These are phyloP conservation scores for Sarocladium strictum DNA, from an alignment of 2,329 filamentous ascomycete genomes.

Conservation along the genomic window DNA sequence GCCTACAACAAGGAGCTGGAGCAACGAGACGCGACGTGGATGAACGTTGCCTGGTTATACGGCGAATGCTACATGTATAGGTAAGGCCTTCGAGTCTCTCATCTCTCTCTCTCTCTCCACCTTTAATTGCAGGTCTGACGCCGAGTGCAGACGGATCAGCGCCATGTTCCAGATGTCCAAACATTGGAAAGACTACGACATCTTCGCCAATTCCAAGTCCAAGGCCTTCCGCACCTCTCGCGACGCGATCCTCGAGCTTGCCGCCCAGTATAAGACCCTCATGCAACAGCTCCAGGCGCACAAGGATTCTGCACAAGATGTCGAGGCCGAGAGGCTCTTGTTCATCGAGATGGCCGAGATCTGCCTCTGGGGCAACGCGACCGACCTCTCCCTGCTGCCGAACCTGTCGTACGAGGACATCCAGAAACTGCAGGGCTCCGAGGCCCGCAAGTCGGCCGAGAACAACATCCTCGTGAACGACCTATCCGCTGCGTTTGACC, in stretches of 20 bases:
- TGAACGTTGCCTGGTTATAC: slow-evolving; percentile 81
- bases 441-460: slow-evolving; percentile 80
- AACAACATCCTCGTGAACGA: slow-evolving; percentile 92
- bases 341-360: slow-evolving; percentile 95
- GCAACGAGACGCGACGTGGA: slow-evolving; percentile 70
- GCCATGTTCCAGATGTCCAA: slow-evolving; percentile 70
- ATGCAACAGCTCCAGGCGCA: slow-evolving; percentile 56
- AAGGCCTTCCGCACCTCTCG: slow-evolving; percentile 88
- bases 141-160: slow-evolving; percentile 58
- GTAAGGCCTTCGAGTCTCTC: slow-evolving; percentile 30
- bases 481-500: slow-evolving; percentile 63
- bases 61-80: slow-evolving; percentile 92
- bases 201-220: slow-evolving; percentile 86
- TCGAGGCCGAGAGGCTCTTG: slow-evolving; percentile 67
- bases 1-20: slow-evolving; percentile 83
- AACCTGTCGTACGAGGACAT: slow-evolving; percentile 92
- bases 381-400: slow-evolving; percentile 85
- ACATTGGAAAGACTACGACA: slow-evolving; percentile 85
- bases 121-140: neutral
- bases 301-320: slow-evolving; percentile 47
- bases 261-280: slow-evolving; percentile 70
- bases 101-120: no score
- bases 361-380: slow-evolving; percentile 95
- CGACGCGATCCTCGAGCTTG: slow-evolving; percentile 76
- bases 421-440: slow-evolving; percentile 86